phyloP scores from a whole-genome alignment of 2,329 filamentous ascomycete genomes.

The Fusarium austroafricanum region DNA sequence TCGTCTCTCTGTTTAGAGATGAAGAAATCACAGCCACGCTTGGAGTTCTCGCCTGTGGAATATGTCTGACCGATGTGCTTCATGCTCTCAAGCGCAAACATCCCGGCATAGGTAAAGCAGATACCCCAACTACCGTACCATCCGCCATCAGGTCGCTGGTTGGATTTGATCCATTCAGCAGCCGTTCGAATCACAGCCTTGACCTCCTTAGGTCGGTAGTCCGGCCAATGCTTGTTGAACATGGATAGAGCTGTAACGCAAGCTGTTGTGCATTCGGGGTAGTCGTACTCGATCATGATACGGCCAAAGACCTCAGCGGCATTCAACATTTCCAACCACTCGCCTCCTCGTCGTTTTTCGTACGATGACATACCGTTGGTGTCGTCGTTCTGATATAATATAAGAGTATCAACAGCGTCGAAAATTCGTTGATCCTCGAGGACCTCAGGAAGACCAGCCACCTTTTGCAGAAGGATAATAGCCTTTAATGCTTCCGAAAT shows the following conservation, averaged over 20 bases:
- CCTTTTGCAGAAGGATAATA: conserved; percentile 84
- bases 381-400: conserved; percentile 86
- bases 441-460: conserved; percentile 77
- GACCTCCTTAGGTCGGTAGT: conserved; percentile 83
- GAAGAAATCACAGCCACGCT: conserved; percentile 85
- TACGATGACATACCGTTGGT: conserved; percentile 92
- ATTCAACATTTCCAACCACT: conserved; percentile 86
- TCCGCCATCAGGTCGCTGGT: conserved; percentile 83
- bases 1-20: conserved; percentile 86
- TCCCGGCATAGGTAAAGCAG: conserved; percentile 95
- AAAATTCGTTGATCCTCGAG: conserved; percentile 82
- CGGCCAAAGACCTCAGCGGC: conserved; percentile 95
- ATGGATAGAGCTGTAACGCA: conserved; percentile 88
- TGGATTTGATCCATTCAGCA: conserved; percentile 82
- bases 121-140: conserved; percentile 99
- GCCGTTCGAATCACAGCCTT: conserved; percentile 76
- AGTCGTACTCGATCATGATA: conserved; percentile 99
- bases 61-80: conserved; percentile 85
- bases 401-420: conserved; percentile 88
- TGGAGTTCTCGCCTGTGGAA: conserved; percentile 75
- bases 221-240: conserved; percentile 83
- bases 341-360: conserved; percentile 82
- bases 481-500: conserved; percentile 91
- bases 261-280: conserved; percentile 96
- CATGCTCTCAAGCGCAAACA: conserved; percentile 94